Evolutionary conservation across 2,329 filamentous ascomycete species (phyloP).

Genomic region (Arthrobotrys musiformis): DNA sequence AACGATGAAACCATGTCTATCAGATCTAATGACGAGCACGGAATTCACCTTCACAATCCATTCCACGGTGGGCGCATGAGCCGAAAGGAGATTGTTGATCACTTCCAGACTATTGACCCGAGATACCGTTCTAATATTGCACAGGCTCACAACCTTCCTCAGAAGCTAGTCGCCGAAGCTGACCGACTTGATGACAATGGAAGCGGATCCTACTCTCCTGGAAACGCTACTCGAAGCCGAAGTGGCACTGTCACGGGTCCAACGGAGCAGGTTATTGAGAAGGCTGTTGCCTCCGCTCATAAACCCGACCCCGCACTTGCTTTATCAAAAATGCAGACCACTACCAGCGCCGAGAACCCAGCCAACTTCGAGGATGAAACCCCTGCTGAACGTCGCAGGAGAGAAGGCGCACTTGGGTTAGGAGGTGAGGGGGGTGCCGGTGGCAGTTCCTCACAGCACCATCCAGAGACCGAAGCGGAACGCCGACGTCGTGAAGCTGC

Average conservation of each 20-base stretch:
- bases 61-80: slow-evolving; percentile 51
- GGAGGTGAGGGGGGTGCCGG: background rate
- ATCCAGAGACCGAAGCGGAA: slow-evolving; percentile 76
- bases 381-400: slow-evolving; percentile 76
- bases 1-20: slow-evolving; percentile 49
- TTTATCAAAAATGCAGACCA: slow-evolving; percentile 34
- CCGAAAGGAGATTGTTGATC: slow-evolving; percentile 41
- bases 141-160: slow-evolving; percentile 44
- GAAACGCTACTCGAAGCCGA: slow-evolving; percentile 1
- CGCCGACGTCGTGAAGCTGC: slow-evolving; percentile 78
- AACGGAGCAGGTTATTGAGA: slow-evolving; percentile 36
- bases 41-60: slow-evolving; percentile 50
- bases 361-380: slow-evolving; percentile 71
- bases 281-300: slow-evolving; percentile 21
- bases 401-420: slow-evolving; percentile 76
- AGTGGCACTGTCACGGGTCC: slow-evolving; percentile 25
- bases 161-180: slow-evolving; percentile 41
- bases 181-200: slow-evolving; percentile 42
- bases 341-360: slow-evolving; percentile 35
- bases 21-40: slow-evolving; percentile 51
- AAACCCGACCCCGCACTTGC: slow-evolving; percentile 22
- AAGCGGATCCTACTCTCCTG: slow-evolving; percentile 50
- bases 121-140: slow-evolving; percentile 48
- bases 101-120: slow-evolving; percentile 50
- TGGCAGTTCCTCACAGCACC: slow-evolving; percentile 1